Evolutionary conservation across 1,139 yeast species (phyloP), one percentile per base, ranked within the genome.

Genomic region (Saccharomycopsis crataegensis): DNA sequence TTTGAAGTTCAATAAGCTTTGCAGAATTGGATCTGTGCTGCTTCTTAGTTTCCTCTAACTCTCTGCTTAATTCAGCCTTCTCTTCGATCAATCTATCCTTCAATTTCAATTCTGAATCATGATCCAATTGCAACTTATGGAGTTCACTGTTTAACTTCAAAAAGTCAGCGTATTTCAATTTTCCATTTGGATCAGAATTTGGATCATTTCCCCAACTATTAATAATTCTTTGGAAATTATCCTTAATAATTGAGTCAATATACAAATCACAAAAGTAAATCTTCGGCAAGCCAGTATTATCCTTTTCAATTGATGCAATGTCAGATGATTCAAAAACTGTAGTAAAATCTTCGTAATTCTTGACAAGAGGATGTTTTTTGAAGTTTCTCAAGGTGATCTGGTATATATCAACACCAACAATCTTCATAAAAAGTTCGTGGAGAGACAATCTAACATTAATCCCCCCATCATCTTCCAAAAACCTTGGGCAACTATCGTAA

Each of bases 271-370:
- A 86, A 63, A 93, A 85, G 61, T 78, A 89, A 1, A 91, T 88
- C 55, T 82, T 80, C 0, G 98, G 99, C 43, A 91, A 73, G 1
- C 99, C 99, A 1, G 96, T 82, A 2, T 80, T 83, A 64, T 89
- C 96, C 58, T 79, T 77, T 6, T 70, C 70, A 2, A 82, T 77
- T 34, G 49, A 50, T 11, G 40, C 44, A 33, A 49, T 37, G 6
- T 50, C 43, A 17, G 37, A 17, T 14, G 31, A 40, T 11, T 73
- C 70, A 11, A 45, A 3, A 33, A 77, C 65, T 41, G 73, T 66
- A 37, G 69, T 70, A 3, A 74, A 74, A 9, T 76, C 79, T 37
- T 79, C 82, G 60, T 80, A 85, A 50, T 78, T 77, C 17, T 77
- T 74, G 63, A 89, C 82, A 9, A 70, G 65, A 0, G 77, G 67